Percentiles rank a stretch among this genome's conserved stretches.
These are phyloP conservation scores for Rutidosis leptorrhynchoides DNA, from an alignment of 129 eudicot genomes.

Conservation along the genomic window DNA sequence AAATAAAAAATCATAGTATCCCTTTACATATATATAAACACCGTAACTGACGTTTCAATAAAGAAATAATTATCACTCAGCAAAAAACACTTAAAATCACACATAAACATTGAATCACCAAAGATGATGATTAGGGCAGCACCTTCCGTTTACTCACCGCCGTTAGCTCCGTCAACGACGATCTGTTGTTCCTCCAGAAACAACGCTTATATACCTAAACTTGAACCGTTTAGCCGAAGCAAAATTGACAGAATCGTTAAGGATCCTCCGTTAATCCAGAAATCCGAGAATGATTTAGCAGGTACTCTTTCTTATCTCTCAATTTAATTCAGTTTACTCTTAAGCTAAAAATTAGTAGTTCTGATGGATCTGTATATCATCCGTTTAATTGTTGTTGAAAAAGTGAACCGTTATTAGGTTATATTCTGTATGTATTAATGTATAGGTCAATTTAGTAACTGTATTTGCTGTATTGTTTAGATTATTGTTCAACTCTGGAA, in stretches of 20 bases:
- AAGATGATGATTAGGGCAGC: constrained; percentile 35
- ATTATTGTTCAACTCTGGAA: constrained; percentile 42
- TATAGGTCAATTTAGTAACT: neutral
- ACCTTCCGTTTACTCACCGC: constrained; percentile 8
- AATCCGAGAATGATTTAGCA: constrained; percentile 38
- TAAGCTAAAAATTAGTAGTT: neutral
- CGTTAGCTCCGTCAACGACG: constrained; percentile 25
- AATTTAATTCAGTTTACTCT: neutral
- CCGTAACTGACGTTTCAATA: too few species aligned
- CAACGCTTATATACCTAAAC: constrained; percentile 38
- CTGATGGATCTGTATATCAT: neutral
- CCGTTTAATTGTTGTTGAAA: neutral
- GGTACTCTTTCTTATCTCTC: constrained; percentile 11
- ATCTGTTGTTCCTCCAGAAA: constrained; percentile 35
- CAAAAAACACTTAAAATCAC: neutral
- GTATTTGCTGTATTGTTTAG: neutral
- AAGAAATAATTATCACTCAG: neutral
- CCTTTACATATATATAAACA: too few species aligned
- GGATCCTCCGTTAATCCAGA: constrained; percentile 41
- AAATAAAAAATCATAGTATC: too few species aligned
- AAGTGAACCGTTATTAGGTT: neutral
- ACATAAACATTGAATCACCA: neutral
- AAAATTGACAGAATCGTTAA: constrained; percentile 28
- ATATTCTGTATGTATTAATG: neutral
- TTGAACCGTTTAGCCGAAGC: constrained; percentile 39